phyloP scores from a whole-genome alignment of 768 basidiomycete species.

The Auriscalpium microsporum region DNA sequence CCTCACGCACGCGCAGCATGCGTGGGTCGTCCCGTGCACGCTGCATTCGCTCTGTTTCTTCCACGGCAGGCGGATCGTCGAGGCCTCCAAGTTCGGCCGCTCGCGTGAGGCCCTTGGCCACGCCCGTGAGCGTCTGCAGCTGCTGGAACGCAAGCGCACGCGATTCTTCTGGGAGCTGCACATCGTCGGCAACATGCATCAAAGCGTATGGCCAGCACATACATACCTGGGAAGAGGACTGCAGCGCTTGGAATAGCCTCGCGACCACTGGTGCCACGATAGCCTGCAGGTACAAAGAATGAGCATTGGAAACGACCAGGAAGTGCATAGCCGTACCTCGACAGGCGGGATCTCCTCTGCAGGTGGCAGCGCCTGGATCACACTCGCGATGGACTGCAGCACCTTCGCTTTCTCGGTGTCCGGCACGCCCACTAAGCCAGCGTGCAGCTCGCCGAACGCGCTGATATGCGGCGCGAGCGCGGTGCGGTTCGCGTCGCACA shows the following conservation, averaged over 20 bases:
- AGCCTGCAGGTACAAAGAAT: slow-evolving; percentile 31
- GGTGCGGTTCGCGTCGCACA: slow-evolving; percentile 86
- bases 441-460: slow-evolving; percentile 80
- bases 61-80: slow-evolving; percentile 45
- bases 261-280: slow-evolving; percentile 71
- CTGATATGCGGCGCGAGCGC: slow-evolving; percentile 76
- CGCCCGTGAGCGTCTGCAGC: slow-evolving; percentile 73
- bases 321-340: slow-evolving; percentile 35
- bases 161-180: slow-evolving; percentile 66
- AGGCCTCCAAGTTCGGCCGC: slow-evolving; percentile 59
- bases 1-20: slow-evolving; percentile 56
- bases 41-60: slow-evolving; percentile 47
- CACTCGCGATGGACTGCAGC: slow-evolving; percentile 85
- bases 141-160: slow-evolving; percentile 58
- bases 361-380: slow-evolving; percentile 83
- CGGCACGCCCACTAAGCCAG: slow-evolving; percentile 66
- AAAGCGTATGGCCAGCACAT: neutral
- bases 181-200: neutral
- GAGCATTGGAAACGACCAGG: no score
- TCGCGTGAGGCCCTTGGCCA: slow-evolving; percentile 81
- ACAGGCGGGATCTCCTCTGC: slow-evolving; percentile 71
- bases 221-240: slow-evolving; percentile 44
- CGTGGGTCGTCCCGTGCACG: slow-evolving; percentile 56
- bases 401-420: slow-evolving; percentile 87
- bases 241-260: slow-evolving; percentile 56